A percentile compares a stretch with the other conserved stretches of the same genome.
phyloP scores from a whole-genome alignment of 345 rosid genomes.

The Arabidopsis suecica region DNA sequence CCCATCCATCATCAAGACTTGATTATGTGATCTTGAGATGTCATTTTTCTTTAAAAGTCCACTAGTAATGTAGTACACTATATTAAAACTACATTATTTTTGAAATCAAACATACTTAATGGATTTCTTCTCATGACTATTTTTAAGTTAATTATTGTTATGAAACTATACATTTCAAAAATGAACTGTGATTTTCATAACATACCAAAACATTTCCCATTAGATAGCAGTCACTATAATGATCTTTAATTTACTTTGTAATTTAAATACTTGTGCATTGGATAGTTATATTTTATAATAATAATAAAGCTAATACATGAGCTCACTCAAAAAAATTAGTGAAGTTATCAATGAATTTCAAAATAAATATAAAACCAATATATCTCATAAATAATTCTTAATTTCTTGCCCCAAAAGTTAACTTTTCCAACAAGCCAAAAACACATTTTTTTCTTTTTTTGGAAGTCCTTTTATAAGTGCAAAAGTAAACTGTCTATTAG shows the following conservation, averaged over 20 bases:
- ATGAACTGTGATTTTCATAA: background rate
- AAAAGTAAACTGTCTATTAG: background rate
- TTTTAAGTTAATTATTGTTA: background rate
- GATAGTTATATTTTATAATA: background rate
- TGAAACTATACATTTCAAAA: background rate
- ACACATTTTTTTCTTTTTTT: background rate
- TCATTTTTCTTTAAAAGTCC: too few relatives aligned
- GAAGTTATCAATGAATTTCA: background rate
- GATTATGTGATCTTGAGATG: background rate
- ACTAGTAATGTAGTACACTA: too few relatives aligned
- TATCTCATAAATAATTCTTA: background rate
- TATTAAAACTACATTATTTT: too few relatives aligned
- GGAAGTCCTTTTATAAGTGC: background rate
- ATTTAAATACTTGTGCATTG: too few relatives aligned
- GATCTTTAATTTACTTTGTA: too few relatives aligned
- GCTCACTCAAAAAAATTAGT: background rate
- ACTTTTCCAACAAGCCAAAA: conserved; percentile 22
- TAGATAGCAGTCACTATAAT: background rate
- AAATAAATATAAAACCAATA: background rate
- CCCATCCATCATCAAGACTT: background rate
- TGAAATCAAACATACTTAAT: conserved; percentile 6
- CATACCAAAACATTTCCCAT: background rate
- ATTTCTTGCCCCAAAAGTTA: background rate
- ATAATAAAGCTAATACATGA: background rate
- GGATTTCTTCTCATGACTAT: background rate